phyloP scores from a whole-genome alignment of 1,284 basidiomycete species.

The Golubevia pallescens region DNA sequence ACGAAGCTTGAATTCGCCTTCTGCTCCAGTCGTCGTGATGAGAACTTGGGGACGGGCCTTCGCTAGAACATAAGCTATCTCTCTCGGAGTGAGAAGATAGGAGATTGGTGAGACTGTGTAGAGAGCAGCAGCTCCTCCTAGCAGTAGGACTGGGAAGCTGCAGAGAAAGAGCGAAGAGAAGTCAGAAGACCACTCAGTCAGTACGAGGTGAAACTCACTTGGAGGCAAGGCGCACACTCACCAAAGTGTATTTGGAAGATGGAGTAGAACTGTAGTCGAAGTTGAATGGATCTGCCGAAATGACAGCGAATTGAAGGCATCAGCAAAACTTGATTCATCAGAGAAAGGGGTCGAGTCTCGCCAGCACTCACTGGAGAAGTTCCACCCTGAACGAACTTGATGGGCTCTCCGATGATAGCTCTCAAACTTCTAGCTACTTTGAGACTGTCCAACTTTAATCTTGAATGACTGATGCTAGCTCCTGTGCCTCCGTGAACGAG shows the following conservation, averaged over 20 bases:
- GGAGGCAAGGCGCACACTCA: too few relatives aligned
- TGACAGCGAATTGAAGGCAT: too few relatives aligned
- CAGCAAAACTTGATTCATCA: too few relatives aligned
- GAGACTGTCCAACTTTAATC: constrained; percentile 31
- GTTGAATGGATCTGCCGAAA: constrained; percentile 28
- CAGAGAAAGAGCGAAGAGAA: constrained; percentile 45
- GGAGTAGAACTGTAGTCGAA: constrained; percentile 32
- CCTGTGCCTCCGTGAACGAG: constrained; percentile 32
- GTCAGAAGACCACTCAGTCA: too few relatives aligned
- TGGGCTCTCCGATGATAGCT: constrained; percentile 19
- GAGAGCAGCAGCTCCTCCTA: constrained; percentile 30
- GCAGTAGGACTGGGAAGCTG: constrained; percentile 30
- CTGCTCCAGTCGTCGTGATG: constrained; percentile 32
- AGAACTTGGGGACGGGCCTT: constrained; percentile 41
- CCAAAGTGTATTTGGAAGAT: too few relatives aligned
- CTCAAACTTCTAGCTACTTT: constrained; percentile 29
- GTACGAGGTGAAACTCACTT: too few relatives aligned
- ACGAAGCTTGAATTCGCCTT: constrained; percentile 31
- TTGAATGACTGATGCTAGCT: constrained; percentile 25
- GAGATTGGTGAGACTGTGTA: constrained; percentile 41
- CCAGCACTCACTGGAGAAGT: background rate
- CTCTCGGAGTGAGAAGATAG: constrained; percentile 32
- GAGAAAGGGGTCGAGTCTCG: constrained; percentile 6
- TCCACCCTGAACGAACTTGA: constrained; percentile 14
- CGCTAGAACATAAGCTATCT: constrained; percentile 42